A percentile compares a stretch with the other conserved stretches of the same genome.
Evolutionary conservation across 331 rosid genomes (phyloP).

Genomic region (Arachis monticola): DNA sequence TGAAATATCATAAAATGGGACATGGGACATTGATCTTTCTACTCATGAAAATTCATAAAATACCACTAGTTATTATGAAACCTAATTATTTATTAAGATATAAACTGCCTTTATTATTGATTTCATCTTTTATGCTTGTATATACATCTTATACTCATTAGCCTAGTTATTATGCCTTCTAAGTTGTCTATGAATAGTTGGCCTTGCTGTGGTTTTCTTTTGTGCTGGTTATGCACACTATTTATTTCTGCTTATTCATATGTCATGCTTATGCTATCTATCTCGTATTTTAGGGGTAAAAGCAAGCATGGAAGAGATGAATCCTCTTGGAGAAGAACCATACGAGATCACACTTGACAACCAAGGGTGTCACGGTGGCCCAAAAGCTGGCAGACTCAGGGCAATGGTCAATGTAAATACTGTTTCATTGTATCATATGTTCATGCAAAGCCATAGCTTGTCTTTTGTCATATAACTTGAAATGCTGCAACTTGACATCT

Average conservation of each 20-base stretch:
- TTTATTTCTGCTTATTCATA: too few species aligned
- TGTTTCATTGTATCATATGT: constrained; percentile 15
- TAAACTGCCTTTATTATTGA: background rate
- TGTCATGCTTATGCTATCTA: too few species aligned
- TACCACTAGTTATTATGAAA: background rate
- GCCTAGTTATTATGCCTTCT: background rate
- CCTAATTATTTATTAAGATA: background rate
- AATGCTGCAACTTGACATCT: background rate
- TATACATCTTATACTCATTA: background rate
- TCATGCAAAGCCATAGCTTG: constrained; percentile 25
- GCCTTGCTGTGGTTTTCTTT: background rate
- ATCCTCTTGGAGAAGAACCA: constrained; percentile 29
- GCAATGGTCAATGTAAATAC: constrained; percentile 60
- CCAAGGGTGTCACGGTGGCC: constrained; percentile 83
- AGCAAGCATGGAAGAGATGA: too few species aligned
- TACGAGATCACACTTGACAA: constrained; percentile 82
- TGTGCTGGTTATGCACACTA: too few species aligned
- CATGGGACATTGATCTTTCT: background rate
- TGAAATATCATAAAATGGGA: background rate
- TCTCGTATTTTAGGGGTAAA: too few species aligned
- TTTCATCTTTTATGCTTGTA: background rate
- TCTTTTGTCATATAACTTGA: constrained; percentile 20
- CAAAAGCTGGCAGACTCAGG: constrained; percentile 79
- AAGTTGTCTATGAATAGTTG: background rate
- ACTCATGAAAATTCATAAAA: background rate